Percentiles rank a stretch among this genome's conserved stretches.
These are phyloP conservation scores for Arachnomyces sp. DNA, from an alignment of 2,329 filamentous ascomycete genomes.

Conservation along the genomic window DNA sequence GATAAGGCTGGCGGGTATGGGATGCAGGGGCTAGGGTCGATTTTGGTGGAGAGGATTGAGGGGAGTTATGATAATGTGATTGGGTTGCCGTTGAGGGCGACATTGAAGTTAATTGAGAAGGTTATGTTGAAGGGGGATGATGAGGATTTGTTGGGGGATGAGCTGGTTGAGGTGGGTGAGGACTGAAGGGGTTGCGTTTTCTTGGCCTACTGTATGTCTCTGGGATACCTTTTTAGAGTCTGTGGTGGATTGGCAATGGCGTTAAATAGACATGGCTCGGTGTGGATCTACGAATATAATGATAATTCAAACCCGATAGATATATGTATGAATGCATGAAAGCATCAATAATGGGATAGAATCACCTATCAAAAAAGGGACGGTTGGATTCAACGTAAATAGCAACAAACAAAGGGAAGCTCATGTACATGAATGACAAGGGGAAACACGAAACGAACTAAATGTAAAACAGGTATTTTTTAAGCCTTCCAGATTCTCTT, in stretches of 20 bases:
- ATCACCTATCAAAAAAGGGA: too few relatives aligned
- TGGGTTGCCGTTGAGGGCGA: slow-evolving; percentile 73
- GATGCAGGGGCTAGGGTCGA: slow-evolving; percentile 78
- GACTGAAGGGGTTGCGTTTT: slow-evolving; percentile 14
- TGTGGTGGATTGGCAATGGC: background rate
- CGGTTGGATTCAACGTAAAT: slow-evolving; percentile 21
- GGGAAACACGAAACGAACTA: slow-evolving; percentile 17
- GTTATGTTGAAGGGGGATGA: slow-evolving; percentile 70
- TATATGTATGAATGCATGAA: too few relatives aligned
- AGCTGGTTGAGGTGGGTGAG: slow-evolving; percentile 35
- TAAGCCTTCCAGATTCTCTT: slow-evolving; percentile 81
- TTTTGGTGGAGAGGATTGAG: slow-evolving; percentile 82
- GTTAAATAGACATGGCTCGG: background rate
- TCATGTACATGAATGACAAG: slow-evolving; percentile 17
- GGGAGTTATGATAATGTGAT: slow-evolving; percentile 92
- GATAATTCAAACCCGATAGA: background rate
- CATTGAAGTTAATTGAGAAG: slow-evolving; percentile 76
- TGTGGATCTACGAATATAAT: background rate
- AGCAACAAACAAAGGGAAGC: slow-evolving; percentile 16
- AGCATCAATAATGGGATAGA: too few relatives aligned
- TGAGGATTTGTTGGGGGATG: slow-evolving; percentile 46
- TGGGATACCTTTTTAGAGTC: too few relatives aligned
- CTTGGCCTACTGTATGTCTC: background rate
- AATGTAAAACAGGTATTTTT: slow-evolving; percentile 18
- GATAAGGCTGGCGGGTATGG: slow-evolving; percentile 97